Evolutionary conservation across 345 rosid genomes (phyloP), one percentile per base, ranked within the genome.

Genomic region (Raphanus raphanistrum): DNA sequence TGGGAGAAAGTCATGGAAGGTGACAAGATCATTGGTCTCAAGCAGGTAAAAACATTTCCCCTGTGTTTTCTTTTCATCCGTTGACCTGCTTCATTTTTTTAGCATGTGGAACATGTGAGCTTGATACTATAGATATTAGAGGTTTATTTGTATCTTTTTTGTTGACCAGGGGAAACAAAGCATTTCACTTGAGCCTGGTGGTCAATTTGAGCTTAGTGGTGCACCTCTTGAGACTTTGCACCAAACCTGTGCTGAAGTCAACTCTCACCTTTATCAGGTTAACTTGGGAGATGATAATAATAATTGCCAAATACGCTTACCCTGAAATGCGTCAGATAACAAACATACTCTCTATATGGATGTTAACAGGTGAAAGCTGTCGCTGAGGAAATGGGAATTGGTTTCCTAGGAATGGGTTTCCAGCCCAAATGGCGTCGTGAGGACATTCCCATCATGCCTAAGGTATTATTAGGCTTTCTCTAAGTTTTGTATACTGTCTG

Each of bases 261-360:
- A 95, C 82, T 92, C 99, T 36, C 99, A 95, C 79, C 98, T 94
- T 75, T 96, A 96, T 87, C 99, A 96, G 96, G 99, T 91, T 91
- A 8, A 71, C 48, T 50, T 41, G 6, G 17, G 11, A 43, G 63
- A 50, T 50, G 7, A 17, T 31, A 27, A 26, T 3, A 33, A 32
- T 3, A 21, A 82, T 26, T 27, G 41, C 17, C 73, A 2, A 2
- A 25, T 68, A 12, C 25, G 76, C 75, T 72, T 43, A 65, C 17
- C 54, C 36, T 16, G 6, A 36, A 63, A 6, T 54, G 25, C 54
- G 26, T 3, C n/a, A 41, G 27, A 66, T 60, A 35, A 32, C 57
- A 25, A 66, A 71, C 55, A 5, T 48, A 48, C 55, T 50, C 45
- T 59, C 13, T 35, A 70, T 76, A 13, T 55, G 35, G 32, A 48